phyloP scores from a whole-genome alignment of 805 yeast species.

The Lachancea meyersii region DNA sequence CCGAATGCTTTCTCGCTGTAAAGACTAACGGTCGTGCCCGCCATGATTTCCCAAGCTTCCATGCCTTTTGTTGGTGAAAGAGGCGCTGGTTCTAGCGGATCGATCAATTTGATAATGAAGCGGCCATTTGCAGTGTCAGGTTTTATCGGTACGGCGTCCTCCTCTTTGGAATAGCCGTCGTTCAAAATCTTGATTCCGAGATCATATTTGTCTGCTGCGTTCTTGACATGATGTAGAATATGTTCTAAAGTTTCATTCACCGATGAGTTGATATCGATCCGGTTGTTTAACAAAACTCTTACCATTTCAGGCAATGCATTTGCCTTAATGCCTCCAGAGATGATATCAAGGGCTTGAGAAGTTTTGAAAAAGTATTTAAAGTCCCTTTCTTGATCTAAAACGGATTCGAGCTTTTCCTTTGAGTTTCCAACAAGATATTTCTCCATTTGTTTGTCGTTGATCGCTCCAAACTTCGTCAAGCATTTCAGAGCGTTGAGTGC shows the following conservation, averaged over 20 bases:
- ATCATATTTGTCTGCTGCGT: constrained; percentile 13
- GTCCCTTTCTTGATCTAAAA: constrained; percentile 32
- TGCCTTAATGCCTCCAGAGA: constrained; percentile 59
- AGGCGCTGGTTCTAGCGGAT: constrained; percentile 46
- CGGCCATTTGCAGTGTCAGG: constrained; percentile 11
- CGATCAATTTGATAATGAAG: constrained; percentile 25
- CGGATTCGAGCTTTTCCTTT: constrained; percentile 13
- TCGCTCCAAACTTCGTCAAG: constrained; percentile 30
- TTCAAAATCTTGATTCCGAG: constrained; percentile 11
- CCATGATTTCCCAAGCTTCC: constrained; percentile 46
- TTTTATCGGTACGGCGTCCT: constrained; percentile 2
- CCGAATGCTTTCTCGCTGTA: constrained; percentile 43
- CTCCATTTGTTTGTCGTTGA: constrained; percentile 28
- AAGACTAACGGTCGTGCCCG: constrained; percentile 52
- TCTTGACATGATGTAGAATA: constrained; percentile 16
- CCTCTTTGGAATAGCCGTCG: constrained; percentile 5
- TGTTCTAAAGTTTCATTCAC: constrained; percentile 35
- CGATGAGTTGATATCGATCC: constrained; percentile 48
- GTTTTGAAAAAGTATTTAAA: constrained; percentile 38
- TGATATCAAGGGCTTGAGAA: constrained; percentile 54
- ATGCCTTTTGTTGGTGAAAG: constrained; percentile 38
- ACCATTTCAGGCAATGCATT: constrained; percentile 63
- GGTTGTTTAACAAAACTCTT: constrained; percentile 45
- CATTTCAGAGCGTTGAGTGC: constrained; percentile 49
- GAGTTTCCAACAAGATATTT: neutral